These are phyloP conservation scores for Boletales sp. DNA, from an alignment of 768 basidiomycete genomes.

Conservation along the genomic window DNA sequence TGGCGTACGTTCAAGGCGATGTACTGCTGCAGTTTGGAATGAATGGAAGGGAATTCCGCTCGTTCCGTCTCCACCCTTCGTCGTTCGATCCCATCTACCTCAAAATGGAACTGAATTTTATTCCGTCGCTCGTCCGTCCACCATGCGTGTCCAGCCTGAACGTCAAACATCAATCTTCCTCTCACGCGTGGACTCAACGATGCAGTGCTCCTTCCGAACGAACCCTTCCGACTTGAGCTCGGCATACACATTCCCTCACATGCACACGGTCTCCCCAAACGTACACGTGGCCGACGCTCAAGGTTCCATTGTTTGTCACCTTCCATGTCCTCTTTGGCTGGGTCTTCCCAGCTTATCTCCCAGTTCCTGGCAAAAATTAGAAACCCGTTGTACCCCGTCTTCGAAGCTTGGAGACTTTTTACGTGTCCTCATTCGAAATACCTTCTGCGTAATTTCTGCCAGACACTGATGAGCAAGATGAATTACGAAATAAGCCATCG, in stretches of 20 bases:
- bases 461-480: neutral
- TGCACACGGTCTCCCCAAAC: neutral
- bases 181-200: conserved; percentile 21
- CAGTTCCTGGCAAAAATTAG: conserved; percentile 7
- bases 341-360: conserved; percentile 26
- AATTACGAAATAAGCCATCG: conserved; percentile 7
- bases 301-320: conserved; percentile 17
- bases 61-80: conserved; percentile 5
- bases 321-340: neutral
- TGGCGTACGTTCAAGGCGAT: too few species aligned
- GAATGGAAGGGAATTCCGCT: conserved; percentile 18
- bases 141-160: conserved; percentile 1
- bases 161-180: conserved; percentile 19
- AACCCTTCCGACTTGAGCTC: conserved; percentile 6
- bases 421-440: conserved; percentile 6
- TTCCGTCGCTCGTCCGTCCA: conserved; percentile 10
- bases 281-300: conserved; percentile 2
- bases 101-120: too few species aligned
- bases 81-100: conserved; percentile 5
- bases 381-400: conserved; percentile 7
- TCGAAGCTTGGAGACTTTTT: conserved; percentile 11
- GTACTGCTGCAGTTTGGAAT: neutral
- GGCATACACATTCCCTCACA: neutral
- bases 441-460: neutral
- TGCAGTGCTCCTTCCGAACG: conserved; percentile 13